A percentile compares a stretch with the other conserved stretches of the same genome.
Evolutionary conservation across 1,139 yeast species (phyloP).

Genomic region (Pichia sp.): DNA sequence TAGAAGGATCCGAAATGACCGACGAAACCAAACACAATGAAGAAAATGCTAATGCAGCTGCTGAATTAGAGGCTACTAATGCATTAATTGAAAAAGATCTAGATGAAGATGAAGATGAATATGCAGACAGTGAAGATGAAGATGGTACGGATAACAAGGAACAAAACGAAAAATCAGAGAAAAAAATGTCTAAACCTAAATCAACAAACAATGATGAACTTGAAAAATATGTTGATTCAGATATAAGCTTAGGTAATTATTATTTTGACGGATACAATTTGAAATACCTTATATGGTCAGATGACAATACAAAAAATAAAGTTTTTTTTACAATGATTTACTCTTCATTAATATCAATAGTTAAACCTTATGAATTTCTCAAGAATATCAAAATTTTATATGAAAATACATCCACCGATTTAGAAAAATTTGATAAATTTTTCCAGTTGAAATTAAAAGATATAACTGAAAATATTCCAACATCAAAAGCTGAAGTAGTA

Average conservation of each 20-base stretch:
- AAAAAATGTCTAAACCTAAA: slow-evolving; percentile 19
- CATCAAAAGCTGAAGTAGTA: background rate
- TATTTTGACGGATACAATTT: slow-evolving; percentile 29
- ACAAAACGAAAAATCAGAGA: slow-evolving; percentile 16
- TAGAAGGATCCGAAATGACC: slow-evolving; percentile 20
- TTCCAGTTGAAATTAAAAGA: slow-evolving; percentile 23
- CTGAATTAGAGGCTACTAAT: slow-evolving; percentile 10
- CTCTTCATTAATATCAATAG: slow-evolving; percentile 30
- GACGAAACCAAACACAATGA: slow-evolving; percentile 3
- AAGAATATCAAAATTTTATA: slow-evolving; percentile 24
- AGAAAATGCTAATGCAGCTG: slow-evolving; percentile 17
- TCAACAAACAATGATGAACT: slow-evolving; percentile 18
- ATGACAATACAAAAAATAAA: slow-evolving; percentile 21
- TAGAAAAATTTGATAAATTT: slow-evolving; percentile 25
- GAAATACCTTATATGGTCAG: slow-evolving; percentile 27
- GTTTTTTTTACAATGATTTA: slow-evolving; percentile 29
- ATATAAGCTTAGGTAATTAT: slow-evolving; percentile 29
- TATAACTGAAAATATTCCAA: slow-evolving; percentile 7
- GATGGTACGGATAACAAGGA: slow-evolving; percentile 1
- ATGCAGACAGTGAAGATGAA: background rate
- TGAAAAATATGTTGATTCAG: slow-evolving; percentile 8
- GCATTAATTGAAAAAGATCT: slow-evolving; percentile 6
- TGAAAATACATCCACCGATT: slow-evolving; percentile 18
- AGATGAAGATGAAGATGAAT: slow-evolving; percentile 6
- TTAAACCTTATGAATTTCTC: slow-evolving; percentile 32